A percentile compares a stretch with the other conserved stretches of the same genome.
Evolutionary conservation across 768 basidiomycete genomes (phyloP).

Genomic region (Podaxis pistillaris): DNA sequence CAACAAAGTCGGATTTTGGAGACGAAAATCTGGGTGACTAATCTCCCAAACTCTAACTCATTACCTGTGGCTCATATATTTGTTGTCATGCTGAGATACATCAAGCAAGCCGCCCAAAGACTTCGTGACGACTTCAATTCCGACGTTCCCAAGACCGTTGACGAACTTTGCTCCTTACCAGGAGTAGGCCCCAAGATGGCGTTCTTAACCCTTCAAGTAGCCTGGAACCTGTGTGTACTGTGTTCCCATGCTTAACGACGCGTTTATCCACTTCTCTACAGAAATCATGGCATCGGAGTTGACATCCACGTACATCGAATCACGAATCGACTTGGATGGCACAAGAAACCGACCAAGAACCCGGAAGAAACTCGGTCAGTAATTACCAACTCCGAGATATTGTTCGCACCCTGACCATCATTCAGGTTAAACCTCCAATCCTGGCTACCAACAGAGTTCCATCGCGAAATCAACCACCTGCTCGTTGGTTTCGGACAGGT

Average conservation of each 20-base stretch:
- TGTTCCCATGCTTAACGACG: neutral
- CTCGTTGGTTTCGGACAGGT: slow-evolving; percentile 86
- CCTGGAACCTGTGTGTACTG: slow-evolving; percentile 72
- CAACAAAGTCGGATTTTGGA: slow-evolving; percentile 91
- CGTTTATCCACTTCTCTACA: slow-evolving; percentile 25
- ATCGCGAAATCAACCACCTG: slow-evolving; percentile 74
- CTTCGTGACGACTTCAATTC: slow-evolving; percentile 72
- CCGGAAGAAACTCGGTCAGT: slow-evolving; percentile 84
- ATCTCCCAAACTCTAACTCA: neutral
- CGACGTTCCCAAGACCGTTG: slow-evolving; percentile 87
- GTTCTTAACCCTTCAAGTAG: slow-evolving; percentile 77
- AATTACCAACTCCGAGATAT: neutral
- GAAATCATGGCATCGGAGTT: slow-evolving; percentile 90
- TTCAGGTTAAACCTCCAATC: slow-evolving; percentile 73
- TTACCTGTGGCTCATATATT: neutral
- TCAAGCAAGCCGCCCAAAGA: slow-evolving; percentile 69
- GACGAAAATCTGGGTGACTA: slow-evolving; percentile 76
- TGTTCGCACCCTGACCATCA: neutral
- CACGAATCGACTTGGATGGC: slow-evolving; percentile 92
- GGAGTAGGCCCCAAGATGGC: slow-evolving; percentile 99
- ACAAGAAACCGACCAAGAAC: slow-evolving; percentile 75
- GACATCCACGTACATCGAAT: slow-evolving; percentile 97
- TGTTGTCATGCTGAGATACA: slow-evolving; percentile 47
- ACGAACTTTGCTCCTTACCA: slow-evolving; percentile 81
- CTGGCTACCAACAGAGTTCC: slow-evolving; percentile 76